Evolutionary conservation across 1,284 basidiomycete genomes (phyloP), one percentile per base, ranked within the genome.

Genomic region (Prillingera fragicola): DNA sequence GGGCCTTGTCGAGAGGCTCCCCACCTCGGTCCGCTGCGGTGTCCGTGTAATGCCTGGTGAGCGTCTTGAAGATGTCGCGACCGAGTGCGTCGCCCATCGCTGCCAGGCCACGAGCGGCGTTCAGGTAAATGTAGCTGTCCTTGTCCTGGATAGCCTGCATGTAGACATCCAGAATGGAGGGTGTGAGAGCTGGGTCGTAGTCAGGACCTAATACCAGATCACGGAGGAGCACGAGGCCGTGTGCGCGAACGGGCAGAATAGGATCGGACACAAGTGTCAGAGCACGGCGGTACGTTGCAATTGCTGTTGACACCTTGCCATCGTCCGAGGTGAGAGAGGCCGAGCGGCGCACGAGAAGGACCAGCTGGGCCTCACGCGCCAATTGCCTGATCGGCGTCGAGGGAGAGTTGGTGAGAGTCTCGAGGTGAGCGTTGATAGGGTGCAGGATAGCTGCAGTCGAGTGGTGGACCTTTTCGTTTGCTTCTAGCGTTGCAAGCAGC

Each of bases 101-200:
- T 5, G 83, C 79, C 2, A 98, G 74, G 0, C 91, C 94, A 60
- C 92, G 86, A 5, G 95, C 84, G 0, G 88, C 90, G 62, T 92
- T 92, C 44, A 97, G 73, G 66, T 91, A 97, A 47, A 97, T 82
- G 69, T 92, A 97, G 25, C 87, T 90, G 63, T 98, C 94, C 38
- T 92, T 85, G 58, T 96, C 90, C 61, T 90, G 84, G 4, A 95
- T 72, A 0, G 83, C 80, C 58, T 87, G 81, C 50, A 95, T 70
- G 65, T 95, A 92, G 39, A 96, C 84, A 34, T 87, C 86, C 33
- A 92, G 73, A 55, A 96, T 87, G 2, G 83, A 83, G 1, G 89
- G 88, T 4, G 85, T 70, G 13, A 95, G 75, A 0, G 85, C 83
- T 3, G 28, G 31, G 38, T 60, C 50, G 51, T 57, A 48, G 15